Conservation (phyloP, 345 rosid genomes). For the Boechera stricta region DNA sequence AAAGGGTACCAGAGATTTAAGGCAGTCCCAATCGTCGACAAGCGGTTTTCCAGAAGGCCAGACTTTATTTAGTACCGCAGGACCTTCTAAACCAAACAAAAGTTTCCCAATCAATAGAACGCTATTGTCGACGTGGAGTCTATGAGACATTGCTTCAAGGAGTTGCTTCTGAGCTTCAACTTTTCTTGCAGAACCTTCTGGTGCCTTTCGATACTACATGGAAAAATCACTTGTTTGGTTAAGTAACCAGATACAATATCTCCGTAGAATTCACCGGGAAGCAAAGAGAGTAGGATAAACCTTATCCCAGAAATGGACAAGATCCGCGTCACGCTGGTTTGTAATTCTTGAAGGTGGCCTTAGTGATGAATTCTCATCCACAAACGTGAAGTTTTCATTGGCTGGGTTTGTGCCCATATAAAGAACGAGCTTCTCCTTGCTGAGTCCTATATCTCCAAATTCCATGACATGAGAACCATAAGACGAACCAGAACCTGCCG, state of each 20-base stretch:
- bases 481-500: conserved; percentile 50
- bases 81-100: conserved; percentile 70
- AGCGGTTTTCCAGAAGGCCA: conserved; percentile 77
- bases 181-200: conserved; percentile 82
- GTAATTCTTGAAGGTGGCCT: conserved; percentile 61
- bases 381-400: conserved; percentile 77
- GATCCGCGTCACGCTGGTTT: conserved; percentile 96
- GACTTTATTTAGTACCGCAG: conserved; percentile 59
- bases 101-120: conserved; percentile 71
- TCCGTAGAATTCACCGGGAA: background rate
- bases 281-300: conserved; percentile 45
- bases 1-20: conserved; percentile 67
- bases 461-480: conserved; percentile 96
- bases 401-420: conserved; percentile 93
- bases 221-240: background rate
- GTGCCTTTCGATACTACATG: conserved; percentile 82
- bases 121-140: conserved; percentile 78
- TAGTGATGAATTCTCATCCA: conserved; percentile 64
- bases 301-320: conserved; percentile 92
- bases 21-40: conserved; percentile 92
- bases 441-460: conserved; percentile 71
- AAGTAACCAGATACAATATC: background rate
- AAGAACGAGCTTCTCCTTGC: conserved; percentile 58
- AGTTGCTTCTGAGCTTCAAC: conserved; percentile 73
- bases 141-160: conserved; percentile 88